These are phyloP conservation scores for Exophiala bonariae DNA, from an alignment of 2,329 filamentous ascomycete genomes.

Conservation along the genomic window DNA sequence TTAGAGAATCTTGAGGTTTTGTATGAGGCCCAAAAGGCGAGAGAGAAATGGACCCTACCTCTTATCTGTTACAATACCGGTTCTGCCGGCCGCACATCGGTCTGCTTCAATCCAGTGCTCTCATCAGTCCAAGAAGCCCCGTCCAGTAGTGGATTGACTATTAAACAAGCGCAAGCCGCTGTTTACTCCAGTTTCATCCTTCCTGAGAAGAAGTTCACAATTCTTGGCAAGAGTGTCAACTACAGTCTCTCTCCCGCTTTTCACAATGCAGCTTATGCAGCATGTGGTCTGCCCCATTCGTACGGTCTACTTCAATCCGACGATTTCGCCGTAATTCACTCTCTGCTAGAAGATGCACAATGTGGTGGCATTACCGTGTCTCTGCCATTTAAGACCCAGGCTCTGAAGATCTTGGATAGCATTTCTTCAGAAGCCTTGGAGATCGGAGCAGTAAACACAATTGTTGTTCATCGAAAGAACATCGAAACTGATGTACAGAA, in stretches of 20 bases:
- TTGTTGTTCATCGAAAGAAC: too few species aligned
- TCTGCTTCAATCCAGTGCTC: constrained; percentile 27
- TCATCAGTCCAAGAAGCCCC: constrained; percentile 22
- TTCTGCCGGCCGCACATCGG: constrained; percentile 21
- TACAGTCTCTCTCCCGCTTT: constrained; percentile 31
- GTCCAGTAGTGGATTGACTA: neutral
- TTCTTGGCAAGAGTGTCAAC: constrained; percentile 28
- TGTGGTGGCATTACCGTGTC: constrained; percentile 39
- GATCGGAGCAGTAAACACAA: constrained; percentile 35
- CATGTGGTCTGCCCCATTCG: constrained; percentile 29
- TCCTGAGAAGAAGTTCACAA: constrained; percentile 22
- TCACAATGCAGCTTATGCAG: constrained; percentile 29
- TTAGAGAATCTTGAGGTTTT: too few species aligned
- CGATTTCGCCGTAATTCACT: constrained; percentile 35
- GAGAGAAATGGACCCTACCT: too few species aligned
- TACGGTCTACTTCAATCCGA: constrained; percentile 32
- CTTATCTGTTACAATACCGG: too few species aligned
- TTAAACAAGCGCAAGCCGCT: constrained; percentile 5
- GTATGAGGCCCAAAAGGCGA: too few species aligned
- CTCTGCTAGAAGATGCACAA: constrained; percentile 18
- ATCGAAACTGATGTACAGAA: too few species aligned
- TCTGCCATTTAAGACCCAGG: constrained; percentile 30
- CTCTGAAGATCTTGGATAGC: constrained; percentile 25
- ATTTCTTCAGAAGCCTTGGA: constrained; percentile 27
- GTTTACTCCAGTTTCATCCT: constrained; percentile 20